Percentiles rank a stretch among this genome's conserved stretches.
Conservation (phyloP, 2,329 filamentous ascomycete species). For the Aspergillus neoniger region DNA sequence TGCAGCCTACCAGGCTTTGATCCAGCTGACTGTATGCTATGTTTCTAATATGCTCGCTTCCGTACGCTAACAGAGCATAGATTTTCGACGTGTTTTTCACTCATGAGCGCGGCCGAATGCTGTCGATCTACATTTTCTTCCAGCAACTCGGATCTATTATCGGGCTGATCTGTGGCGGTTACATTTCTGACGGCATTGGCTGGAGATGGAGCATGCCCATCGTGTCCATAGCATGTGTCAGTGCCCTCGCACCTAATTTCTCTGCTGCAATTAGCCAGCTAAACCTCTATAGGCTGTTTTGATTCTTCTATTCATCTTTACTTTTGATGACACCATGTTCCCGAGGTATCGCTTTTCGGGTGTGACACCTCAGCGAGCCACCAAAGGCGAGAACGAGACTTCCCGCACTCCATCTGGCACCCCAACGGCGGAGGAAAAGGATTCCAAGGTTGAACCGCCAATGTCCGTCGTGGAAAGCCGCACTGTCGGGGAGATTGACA, state of each 20-base stretch:
- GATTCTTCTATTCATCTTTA: constrained; percentile 33
- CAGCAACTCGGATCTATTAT: constrained; percentile 44
- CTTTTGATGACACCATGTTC: constrained; percentile 42
- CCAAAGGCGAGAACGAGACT: not conserved
- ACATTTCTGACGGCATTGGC: constrained; percentile 36
- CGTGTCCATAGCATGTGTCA: constrained; percentile 35
- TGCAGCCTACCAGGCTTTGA: constrained; percentile 42
- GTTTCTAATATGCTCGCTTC: not conserved
- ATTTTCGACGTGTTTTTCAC: constrained; percentile 45
- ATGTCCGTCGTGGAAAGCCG: constrained; percentile 22
- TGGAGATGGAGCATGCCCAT: constrained; percentile 41
- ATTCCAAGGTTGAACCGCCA: constrained; percentile 10
- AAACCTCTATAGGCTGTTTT: constrained; percentile 20
- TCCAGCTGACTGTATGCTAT: constrained; percentile 38
- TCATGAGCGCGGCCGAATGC: constrained; percentile 40
- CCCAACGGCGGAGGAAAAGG: constrained; percentile 4
- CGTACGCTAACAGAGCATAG: constrained; percentile 14
- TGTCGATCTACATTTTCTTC: constrained; percentile 43
- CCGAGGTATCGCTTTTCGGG: constrained; percentile 33
- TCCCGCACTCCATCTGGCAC: not conserved
- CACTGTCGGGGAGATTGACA: constrained; percentile 19
- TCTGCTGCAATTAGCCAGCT: not conserved
- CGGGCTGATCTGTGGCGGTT: constrained; percentile 40
- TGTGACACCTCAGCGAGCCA: not conserved
- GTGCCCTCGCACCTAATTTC: constrained; percentile 8